Evolutionary conservation across 2,329 filamentous ascomycete species (phyloP).

Genomic region (Fusarium xyrophilum): DNA sequence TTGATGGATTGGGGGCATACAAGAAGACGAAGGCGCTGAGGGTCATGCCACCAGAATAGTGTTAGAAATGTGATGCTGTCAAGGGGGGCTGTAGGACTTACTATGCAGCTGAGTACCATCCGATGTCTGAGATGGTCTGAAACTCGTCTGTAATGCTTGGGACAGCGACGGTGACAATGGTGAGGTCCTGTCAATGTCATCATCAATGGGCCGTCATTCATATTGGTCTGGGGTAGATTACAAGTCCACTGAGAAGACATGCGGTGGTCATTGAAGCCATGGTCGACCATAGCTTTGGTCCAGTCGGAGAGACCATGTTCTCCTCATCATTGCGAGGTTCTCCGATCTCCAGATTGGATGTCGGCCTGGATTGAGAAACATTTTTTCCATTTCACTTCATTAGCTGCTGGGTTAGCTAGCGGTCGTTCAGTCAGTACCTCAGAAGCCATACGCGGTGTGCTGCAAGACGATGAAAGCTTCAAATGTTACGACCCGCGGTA

Average conservation of each 20-base stretch:
- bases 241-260: conserved; percentile 35
- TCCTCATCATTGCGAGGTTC: conserved; percentile 7
- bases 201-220: too few relatives aligned
- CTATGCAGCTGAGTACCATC: conserved; percentile 41
- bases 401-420: too few relatives aligned
- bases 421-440: background rate
- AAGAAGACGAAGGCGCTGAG: conserved; percentile 39
- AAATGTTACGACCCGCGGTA: rapidly evolving
- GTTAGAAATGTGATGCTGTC: background rate
- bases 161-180: conserved; percentile 34
- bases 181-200: background rate
- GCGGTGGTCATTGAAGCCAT: conserved; percentile 37
- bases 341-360: conserved; percentile 6
- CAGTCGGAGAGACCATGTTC: conserved; percentile 5
- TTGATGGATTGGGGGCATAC: background rate
- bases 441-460: conserved; percentile 5
- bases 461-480: rapidly evolving
- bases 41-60: conserved; percentile 27
- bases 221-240: background rate
- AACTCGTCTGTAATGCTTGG: conserved; percentile 39
- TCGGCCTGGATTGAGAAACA: background rate
- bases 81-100: background rate
- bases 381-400: background rate
- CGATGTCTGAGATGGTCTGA: conserved; percentile 37
- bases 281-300: conserved; percentile 37